Evolutionary conservation across 73 alveolate genomes (phyloP), one percentile per base, ranked within the genome.

Genomic region (Loxodes magnus): DNA sequence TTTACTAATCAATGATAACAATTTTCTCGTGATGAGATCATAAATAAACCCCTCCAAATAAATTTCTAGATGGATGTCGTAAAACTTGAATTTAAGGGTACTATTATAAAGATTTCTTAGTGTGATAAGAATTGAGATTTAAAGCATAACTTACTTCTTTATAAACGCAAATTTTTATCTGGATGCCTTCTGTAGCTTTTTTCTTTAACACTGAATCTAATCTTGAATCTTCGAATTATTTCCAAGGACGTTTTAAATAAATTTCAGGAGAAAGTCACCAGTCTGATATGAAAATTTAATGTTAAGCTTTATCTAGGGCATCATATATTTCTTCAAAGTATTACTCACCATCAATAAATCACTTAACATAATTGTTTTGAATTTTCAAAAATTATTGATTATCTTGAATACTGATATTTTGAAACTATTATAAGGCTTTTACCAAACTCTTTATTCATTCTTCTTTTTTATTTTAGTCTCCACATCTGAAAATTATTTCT

Each of bases 21-120:
- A 91, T 57, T 73, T 91, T 91, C 39, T 86, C 97, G 60, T 91
- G 98, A 80, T 91, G 97, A 20, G 94, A 67, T 97, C 98, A 91
- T 34, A 84, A 49, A 12, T 67, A 43, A 10, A 66, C 84, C 5
- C 46, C 39, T 22, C 39, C 59, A 3, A 53, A 23, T 14, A 86
- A 36, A 15, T 75, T 41, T 29, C 83, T 77, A 14, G 41, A 26
- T 10, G 98, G 94, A 54, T 87, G 97, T 19, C 97, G 51, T 16
- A 76, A 35, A 23, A 87, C 91, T 48, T 70, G 64, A 35, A 91
- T 91, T 57, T 87, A 79, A 25, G 77, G 82, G 50, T 90, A 87
- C 12, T 67, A 58, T 60, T 49, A 72, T 29, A 91, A 58, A 22
- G 56, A 56, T 15, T 52, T 51, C 74, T 82, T 61, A 20, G 95